Conservation (phyloP, 2,329 filamentous ascomycete species). For the Diplodia corticola region DNA sequence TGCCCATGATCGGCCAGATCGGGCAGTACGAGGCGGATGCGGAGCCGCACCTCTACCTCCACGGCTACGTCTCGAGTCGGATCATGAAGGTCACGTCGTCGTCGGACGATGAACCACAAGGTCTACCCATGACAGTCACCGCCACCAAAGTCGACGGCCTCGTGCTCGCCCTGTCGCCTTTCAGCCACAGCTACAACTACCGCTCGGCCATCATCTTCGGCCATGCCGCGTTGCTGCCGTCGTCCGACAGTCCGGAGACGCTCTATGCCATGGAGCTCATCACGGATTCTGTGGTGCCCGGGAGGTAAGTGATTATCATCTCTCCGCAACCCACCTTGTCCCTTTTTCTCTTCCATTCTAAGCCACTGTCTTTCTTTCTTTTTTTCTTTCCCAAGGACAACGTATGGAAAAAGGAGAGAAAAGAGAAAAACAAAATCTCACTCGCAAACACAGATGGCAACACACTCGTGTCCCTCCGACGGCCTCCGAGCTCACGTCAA, state of each 20-base stretch:
- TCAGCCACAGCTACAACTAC: constrained; percentile 84
- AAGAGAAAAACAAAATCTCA: no score
- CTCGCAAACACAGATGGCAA: constrained; percentile 52
- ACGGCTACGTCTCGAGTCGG: constrained; percentile 79
- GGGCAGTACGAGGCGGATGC: constrained; percentile 67
- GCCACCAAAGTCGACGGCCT: constrained; percentile 77
- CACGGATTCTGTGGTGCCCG: constrained; percentile 70
- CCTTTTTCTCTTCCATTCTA: no score
- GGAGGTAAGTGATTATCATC: constrained; percentile 42
- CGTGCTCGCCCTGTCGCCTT: constrained; percentile 75
- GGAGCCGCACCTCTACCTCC: constrained; percentile 66
- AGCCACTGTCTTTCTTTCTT: no score
- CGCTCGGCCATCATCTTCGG: constrained; percentile 78
- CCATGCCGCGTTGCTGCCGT: constrained; percentile 62
- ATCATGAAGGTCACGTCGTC: constrained; percentile 59
- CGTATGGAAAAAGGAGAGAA: no score
- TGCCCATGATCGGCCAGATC: constrained; percentile 87
- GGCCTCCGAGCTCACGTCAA: constrained; percentile 71
- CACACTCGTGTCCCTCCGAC: constrained; percentile 70
- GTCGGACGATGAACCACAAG: constrained; percentile 36
- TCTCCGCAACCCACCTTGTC: no score
- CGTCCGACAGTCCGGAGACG: background rate
- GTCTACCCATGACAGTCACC: constrained; percentile 70
- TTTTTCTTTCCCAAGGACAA: no score
- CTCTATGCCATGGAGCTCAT: constrained; percentile 76